These are phyloP conservation scores for Suillus fuscotomentosus DNA, from an alignment of 768 basidiomycete species.

Conservation along the genomic window DNA sequence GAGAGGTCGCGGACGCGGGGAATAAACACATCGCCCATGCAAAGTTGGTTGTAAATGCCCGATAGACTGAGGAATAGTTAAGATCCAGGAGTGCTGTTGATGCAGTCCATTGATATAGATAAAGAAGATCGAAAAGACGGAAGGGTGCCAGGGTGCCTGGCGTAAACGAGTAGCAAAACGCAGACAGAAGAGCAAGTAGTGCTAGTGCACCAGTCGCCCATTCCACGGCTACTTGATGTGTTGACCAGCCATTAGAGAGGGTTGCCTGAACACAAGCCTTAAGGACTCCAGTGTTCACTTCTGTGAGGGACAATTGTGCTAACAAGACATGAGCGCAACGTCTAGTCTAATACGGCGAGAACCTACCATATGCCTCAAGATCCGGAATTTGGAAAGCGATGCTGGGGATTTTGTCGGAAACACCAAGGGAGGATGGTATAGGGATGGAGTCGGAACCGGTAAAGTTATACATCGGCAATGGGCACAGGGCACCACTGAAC, in stretches of 20 bases:
- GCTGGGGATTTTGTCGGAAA: slow-evolving; percentile 59
- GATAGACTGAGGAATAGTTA: slow-evolving; percentile 85
- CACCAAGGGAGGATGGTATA: slow-evolving; percentile 57
- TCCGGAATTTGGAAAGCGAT: slow-evolving; percentile 90
- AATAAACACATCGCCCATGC: slow-evolving; percentile 86
- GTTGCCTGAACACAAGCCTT: slow-evolving; percentile 93
- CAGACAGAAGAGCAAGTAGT: slow-evolving; percentile 55
- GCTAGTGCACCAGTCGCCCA: slow-evolving; percentile 74
- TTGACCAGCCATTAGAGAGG: slow-evolving; percentile 87
- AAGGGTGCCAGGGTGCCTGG: slow-evolving; percentile 62
- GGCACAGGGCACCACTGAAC: slow-evolving; percentile 80
- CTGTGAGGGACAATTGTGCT: slow-evolving; percentile 72
- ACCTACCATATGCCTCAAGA: slow-evolving; percentile 60
- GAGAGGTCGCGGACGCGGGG: slow-evolving; percentile 46
- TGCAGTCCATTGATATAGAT: slow-evolving; percentile 83
- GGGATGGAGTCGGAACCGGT: slow-evolving; percentile 73
- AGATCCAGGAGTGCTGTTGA: slow-evolving; percentile 76
- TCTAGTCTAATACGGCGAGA: not conserved
- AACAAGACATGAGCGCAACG: slow-evolving; percentile 34
- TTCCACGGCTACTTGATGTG: slow-evolving; percentile 68
- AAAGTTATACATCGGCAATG: slow-evolving; percentile 80
- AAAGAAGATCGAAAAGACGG: slow-evolving; percentile 79
- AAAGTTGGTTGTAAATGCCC: slow-evolving; percentile 82
- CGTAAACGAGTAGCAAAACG: slow-evolving; percentile 55
- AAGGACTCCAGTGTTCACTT: slow-evolving; percentile 65